Conservation (phyloP, 2,329 filamentous ascomycete genomes). For the Arthrocladium fulminans region DNA sequence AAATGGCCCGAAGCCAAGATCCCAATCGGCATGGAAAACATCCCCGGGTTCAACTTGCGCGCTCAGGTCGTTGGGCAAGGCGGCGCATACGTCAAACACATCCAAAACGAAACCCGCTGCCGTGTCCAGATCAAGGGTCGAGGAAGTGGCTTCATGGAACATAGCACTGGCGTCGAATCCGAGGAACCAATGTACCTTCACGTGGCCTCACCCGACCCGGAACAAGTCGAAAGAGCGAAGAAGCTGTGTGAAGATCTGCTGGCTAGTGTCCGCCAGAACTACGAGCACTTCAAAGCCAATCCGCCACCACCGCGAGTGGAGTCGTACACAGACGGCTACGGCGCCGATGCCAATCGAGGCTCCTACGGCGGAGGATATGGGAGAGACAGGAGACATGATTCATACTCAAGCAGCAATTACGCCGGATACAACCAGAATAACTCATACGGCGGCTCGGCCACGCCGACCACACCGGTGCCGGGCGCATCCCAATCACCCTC, state of each 20-base stretch:
- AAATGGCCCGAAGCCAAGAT: slow-evolving; percentile 99
- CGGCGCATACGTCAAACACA: slow-evolving; percentile 94
- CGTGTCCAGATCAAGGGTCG: slow-evolving; percentile 97
- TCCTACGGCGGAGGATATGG: slow-evolving; percentile 26
- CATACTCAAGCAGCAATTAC: slow-evolving; percentile 6
- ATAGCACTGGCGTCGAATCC: slow-evolving; percentile 76
- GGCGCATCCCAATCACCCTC: slow-evolving; percentile 41
- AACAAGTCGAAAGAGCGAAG: slow-evolving; percentile 78
- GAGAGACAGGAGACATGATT: slow-evolving; percentile 1
- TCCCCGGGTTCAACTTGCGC: slow-evolving; percentile 89
- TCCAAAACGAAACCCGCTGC: slow-evolving; percentile 89
- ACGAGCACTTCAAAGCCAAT: slow-evolving; percentile 80
- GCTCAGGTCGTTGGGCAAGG: slow-evolving; percentile 93
- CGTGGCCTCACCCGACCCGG: slow-evolving; percentile 83
- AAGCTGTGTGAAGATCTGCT: slow-evolving; percentile 83
- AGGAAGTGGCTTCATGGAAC: slow-evolving; percentile 88
- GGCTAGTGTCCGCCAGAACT: slow-evolving; percentile 76
- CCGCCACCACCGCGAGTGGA: slow-evolving; percentile 52
- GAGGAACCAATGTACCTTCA: slow-evolving; percentile 96
- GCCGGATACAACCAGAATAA: slow-evolving; percentile 10
- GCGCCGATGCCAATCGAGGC: slow-evolving; percentile 37
- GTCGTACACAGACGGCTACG: slow-evolving; percentile 40
- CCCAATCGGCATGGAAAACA: slow-evolving; percentile 77
- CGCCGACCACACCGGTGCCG: slow-evolving; percentile 25
- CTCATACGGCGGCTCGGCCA: slow-evolving; percentile 16